Conservation (phyloP, 805 yeast species). For the Wickerhamiella kurtzmanii region DNA sequence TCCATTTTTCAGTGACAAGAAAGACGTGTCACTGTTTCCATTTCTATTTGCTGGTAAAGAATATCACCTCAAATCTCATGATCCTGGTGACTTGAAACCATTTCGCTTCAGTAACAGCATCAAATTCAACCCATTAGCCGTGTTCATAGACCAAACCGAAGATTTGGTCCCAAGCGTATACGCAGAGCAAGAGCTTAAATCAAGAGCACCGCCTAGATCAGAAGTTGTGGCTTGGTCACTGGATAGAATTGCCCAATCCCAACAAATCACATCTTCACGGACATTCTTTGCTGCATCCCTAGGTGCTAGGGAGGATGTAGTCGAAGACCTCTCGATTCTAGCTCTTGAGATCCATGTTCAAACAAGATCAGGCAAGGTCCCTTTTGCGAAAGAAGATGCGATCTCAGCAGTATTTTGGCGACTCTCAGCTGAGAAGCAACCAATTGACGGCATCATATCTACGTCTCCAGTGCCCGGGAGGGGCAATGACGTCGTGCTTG, state of each 20-base stretch:
- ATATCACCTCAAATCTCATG: constrained; percentile 34
- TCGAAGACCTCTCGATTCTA: constrained; percentile 38
- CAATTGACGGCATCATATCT: background rate
- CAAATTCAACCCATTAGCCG: constrained; percentile 4
- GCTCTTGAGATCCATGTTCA: constrained; percentile 56
- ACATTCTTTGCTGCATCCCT: constrained; percentile 8
- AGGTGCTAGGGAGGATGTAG: constrained; percentile 3
- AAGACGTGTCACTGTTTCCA: constrained; percentile 42
- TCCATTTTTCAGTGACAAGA: constrained; percentile 46
- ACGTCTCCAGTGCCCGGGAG: background rate
- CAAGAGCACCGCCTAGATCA: constrained; percentile 7
- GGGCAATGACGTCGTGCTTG: background rate
- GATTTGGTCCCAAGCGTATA: too few species aligned
- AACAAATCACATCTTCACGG: background rate
- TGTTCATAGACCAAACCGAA: too few species aligned
- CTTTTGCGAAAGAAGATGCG: constrained; percentile 55
- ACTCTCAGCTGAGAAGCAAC: constrained; percentile 19
- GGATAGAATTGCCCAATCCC: background rate
- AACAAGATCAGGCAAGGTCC: constrained; percentile 35
- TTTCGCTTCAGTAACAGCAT: constrained; percentile 18
- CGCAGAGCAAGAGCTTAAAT: constrained; percentile 5
- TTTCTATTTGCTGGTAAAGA: constrained; percentile 56
- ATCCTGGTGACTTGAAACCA: constrained; percentile 25
- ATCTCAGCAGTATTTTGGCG: constrained; percentile 52
- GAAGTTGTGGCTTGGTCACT: constrained; percentile 12